A percentile compares a stretch with the other conserved stretches of the same genome.
Conservation (phyloP, 2,329 filamentous ascomycete genomes). For the Neofusicoccum laricinum region DNA sequence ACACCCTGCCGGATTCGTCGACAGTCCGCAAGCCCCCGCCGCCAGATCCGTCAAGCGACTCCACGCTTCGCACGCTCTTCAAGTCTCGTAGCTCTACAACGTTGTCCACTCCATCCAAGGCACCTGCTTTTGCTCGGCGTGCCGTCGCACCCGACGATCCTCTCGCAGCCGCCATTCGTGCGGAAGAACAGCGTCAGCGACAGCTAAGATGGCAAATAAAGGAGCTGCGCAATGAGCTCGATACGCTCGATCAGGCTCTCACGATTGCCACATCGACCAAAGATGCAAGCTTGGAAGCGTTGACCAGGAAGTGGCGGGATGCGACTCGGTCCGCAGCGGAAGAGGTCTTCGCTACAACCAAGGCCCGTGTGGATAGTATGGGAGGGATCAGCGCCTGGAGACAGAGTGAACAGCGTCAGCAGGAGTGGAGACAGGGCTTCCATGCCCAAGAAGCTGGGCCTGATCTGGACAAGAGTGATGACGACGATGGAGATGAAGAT, state of each 20-base stretch:
- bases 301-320: slow-evolving; percentile 60
- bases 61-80: slow-evolving; percentile 25
- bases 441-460: slow-evolving; percentile 30
- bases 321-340: slow-evolving; percentile 64
- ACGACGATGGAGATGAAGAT: slow-evolving; percentile 36
- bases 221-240: slow-evolving; percentile 35
- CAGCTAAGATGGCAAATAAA: slow-evolving; percentile 16
- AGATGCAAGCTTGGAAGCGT: slow-evolving; percentile 54
- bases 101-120: slow-evolving; percentile 18
- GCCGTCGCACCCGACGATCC: neutral
- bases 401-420: slow-evolving; percentile 32
- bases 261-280: slow-evolving; percentile 32
- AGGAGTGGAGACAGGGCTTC: slow-evolving; percentile 37
- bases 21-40: neutral
- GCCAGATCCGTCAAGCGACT: slow-evolving; percentile 20
- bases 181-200: slow-evolving; percentile 7
- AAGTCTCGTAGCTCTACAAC: slow-evolving; percentile 4
- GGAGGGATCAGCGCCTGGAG: slow-evolving; percentile 60
- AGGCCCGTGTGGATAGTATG: slow-evolving; percentile 60
- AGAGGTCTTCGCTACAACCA: slow-evolving; percentile 61
- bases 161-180: neutral
- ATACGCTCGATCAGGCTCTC: slow-evolving; percentile 45
- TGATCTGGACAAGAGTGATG: slow-evolving; percentile 23
- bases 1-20: neutral
- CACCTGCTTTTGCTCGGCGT: slow-evolving; percentile 12